Conservation (phyloP, 306 rosid genomes). For the Hylodesmum podocarpum region DNA sequence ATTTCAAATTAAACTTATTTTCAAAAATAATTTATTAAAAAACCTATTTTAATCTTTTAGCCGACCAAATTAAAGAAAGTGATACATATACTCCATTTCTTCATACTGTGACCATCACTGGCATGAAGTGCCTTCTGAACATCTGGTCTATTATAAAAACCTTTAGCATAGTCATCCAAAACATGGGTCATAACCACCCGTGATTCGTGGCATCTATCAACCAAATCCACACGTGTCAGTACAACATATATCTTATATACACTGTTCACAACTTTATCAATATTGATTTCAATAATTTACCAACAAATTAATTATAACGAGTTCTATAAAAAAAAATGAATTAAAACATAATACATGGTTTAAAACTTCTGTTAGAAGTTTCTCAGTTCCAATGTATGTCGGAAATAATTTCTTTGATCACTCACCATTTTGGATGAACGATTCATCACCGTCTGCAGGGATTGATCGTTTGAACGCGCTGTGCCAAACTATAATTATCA, state of each 20-base stretch:
- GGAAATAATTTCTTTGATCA: neutral
- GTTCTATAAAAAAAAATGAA: neutral
- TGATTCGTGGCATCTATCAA: constrained; percentile 72
- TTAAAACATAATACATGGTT: neutral
- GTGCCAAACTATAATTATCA: too few species aligned
- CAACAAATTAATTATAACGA: too few species aligned
- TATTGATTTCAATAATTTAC: neutral
- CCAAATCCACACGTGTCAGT: constrained; percentile 7
- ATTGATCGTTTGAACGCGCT: constrained; percentile 38
- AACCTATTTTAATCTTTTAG: too few species aligned
- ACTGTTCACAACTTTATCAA: neutral
- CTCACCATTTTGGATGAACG: constrained; percentile 56
- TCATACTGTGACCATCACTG: constrained; percentile 57
- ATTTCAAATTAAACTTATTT: too few species aligned
- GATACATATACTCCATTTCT: constrained; percentile 89
- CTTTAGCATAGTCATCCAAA: constrained; percentile 63
- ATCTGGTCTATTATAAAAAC: constrained; percentile 68
- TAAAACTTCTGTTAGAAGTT: neutral
- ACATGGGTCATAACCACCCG: constrained; percentile 95
- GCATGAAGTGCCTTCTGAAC: constrained; percentile 90
- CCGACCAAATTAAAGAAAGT: too few species aligned
- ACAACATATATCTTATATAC: neutral
- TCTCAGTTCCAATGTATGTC: neutral
- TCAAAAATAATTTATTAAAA: too few species aligned
- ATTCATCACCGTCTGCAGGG: constrained; percentile 40